These are phyloP conservation scores for Glycyrrhiza uralensis DNA, from an alignment of 306 rosid genomes.

Conservation along the genomic window DNA sequence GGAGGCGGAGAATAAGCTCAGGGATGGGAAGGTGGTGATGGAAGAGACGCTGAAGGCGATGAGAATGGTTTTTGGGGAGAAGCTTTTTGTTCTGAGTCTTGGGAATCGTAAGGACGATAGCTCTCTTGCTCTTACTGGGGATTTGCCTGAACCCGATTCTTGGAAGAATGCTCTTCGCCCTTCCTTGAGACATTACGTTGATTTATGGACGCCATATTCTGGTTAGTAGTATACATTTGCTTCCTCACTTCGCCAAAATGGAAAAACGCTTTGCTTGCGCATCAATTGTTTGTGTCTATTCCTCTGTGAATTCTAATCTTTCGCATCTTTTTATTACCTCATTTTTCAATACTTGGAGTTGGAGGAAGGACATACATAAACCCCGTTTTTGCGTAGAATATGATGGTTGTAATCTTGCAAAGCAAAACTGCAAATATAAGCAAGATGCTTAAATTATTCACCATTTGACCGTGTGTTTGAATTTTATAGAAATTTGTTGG, in stretches of 20 bases:
- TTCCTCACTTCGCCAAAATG: background rate
- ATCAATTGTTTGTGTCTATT: constrained; percentile 35
- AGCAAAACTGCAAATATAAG: background rate
- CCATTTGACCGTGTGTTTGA: background rate
- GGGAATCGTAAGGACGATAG: constrained; percentile 77
- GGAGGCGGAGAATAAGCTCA: constrained; percentile 64
- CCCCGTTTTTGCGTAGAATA: background rate
- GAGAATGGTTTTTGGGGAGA: constrained; percentile 46
- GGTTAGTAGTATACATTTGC: background rate
- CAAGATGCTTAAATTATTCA: background rate
- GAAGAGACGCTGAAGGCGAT: constrained; percentile 68
- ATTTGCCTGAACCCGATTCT: constrained; percentile 38
- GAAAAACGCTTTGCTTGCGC: background rate
- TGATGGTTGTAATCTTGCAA: background rate
- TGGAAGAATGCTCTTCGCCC: constrained; percentile 62
- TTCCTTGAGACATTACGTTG: constrained; percentile 43
- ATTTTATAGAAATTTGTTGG: background rate
- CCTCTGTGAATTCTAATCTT: background rate
- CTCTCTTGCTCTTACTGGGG: constrained; percentile 81
- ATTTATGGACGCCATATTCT: constrained; percentile 49
- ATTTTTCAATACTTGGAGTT: background rate
- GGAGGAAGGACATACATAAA: no score
- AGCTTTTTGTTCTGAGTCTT: constrained; percentile 56
- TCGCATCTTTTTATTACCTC: background rate
- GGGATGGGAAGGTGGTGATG: constrained; percentile 65